Evolutionary conservation across 176 grass and related monocot species (phyloP), one percentile per base, ranked within the genome.

Genomic region (Chrysopogon serrulatus): DNA sequence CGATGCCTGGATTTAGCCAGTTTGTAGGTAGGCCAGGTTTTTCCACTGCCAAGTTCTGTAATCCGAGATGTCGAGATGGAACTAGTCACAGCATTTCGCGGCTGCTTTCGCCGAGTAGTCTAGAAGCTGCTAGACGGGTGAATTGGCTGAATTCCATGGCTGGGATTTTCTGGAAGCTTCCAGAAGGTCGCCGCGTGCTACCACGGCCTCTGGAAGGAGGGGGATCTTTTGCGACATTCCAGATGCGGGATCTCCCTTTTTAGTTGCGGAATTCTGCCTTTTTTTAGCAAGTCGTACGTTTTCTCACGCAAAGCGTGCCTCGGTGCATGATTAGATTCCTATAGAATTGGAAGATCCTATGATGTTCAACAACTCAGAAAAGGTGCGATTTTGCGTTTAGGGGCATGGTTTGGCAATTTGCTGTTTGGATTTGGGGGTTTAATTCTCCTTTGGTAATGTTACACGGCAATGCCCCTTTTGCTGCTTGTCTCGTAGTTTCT

Each of bases 391-490:
- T 26, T 82, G 27, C 43, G 27, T 77, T 86, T 82, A 31, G 15
- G 11, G 64, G 10, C 34, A 21, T 16, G 32, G 28, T 56, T 56
- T 65, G 72, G 42, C 43, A 57, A 45, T 44, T 32, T 66, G 42
- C 35, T 84, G 2, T 17, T 65, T 73, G 43, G n/a, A 66, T 26
- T 23, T 65, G 37, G 33, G 36, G 35, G 39, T 37, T 62, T 5
- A 61, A 71, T 86, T 82, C 44, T 77, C 43, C 15, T 57, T 73
- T 40, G 72, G 43, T 90, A 43, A 56, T 77, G 73, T 73, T 86
- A 76, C 43, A 54, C 13, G 27, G 16, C 16, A 76, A 51, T 69
- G 53, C 19, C 43, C 21, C 48, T 88, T 86, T 82, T 71, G 44
- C 51, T 72, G 45, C 39, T 59, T 82, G 35, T 65, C 65, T 82